These are phyloP conservation scores for Solioccasus polychromus DNA, from an alignment of 768 basidiomycete genomes.

Conservation along the genomic window DNA sequence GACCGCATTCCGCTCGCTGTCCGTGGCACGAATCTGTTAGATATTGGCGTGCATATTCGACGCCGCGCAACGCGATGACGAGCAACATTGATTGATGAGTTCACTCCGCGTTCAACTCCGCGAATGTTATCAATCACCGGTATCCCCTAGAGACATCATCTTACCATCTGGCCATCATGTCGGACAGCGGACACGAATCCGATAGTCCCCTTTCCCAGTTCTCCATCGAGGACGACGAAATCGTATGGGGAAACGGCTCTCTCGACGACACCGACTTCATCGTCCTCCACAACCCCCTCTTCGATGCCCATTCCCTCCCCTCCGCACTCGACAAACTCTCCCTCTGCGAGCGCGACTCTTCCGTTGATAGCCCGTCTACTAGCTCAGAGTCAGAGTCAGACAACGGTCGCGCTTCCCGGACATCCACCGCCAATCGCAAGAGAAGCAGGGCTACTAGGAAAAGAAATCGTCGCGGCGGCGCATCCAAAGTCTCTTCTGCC, in stretches of 20 bases:
- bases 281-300: constrained; percentile 20
- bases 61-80: constrained; percentile 9
- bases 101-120: constrained; percentile 11
- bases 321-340: constrained; percentile 19
- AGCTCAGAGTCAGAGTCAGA: constrained; percentile 11
- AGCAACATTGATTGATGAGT: constrained; percentile 6
- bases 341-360: constrained; percentile 5
- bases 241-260: constrained; percentile 14
- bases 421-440: neutral
- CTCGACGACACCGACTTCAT: constrained; percentile 23
- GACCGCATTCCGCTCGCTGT: neutral
- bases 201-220: constrained; percentile 12
- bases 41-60: neutral
- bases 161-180: constrained; percentile 5
- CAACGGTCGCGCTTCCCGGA: neutral
- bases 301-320: constrained; percentile 12
- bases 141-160: neutral
- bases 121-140: constrained; percentile 7
- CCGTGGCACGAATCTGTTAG: neutral
- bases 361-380: constrained; percentile 1
- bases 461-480: neutral
- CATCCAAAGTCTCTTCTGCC: constrained; percentile 2
- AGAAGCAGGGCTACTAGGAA: constrained; percentile 1
- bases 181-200: constrained; percentile 6
- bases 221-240: constrained; percentile 24